These are phyloP conservation scores for Vaucheria bursata DNA, from an alignment of 352 stramenopile species.

Conservation along the genomic window DNA sequence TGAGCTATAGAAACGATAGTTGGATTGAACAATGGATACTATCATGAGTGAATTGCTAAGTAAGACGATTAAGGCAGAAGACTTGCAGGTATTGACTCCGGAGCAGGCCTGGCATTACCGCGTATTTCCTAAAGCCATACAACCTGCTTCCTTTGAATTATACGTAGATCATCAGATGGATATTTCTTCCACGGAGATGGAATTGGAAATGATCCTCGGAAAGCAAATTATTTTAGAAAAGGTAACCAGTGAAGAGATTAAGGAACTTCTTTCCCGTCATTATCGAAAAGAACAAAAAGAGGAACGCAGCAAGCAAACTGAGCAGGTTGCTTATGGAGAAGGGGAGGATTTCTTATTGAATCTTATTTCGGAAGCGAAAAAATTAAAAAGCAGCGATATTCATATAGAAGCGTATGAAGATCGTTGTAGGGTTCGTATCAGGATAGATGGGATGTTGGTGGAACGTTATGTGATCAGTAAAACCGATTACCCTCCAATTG, in stretches of 20 bases:
- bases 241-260: neutral
- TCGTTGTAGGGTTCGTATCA: neutral
- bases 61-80: too few species aligned
- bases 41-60: too few species aligned
- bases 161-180: neutral
- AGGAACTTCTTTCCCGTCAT: neutral
- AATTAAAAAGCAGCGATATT: neutral
- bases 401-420: neutral
- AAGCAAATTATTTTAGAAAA: neutral
- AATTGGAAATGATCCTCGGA: neutral
- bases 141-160: too few species aligned
- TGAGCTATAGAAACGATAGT: too few species aligned
- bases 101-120: slow-evolving; percentile 1
- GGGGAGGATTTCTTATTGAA: neutral
- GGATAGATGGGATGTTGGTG: neutral
- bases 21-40: too few species aligned
- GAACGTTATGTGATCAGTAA: neutral
- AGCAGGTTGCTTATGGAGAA: too few species aligned
- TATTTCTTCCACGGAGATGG: neutral
- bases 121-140: neutral
- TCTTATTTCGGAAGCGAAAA: neutral
- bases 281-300: neutral
- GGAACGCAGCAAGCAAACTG: too few species aligned
- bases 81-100: neutral
- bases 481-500: neutral